Conservation (phyloP, 208 protist genomes). For the Leishmania lainsoni region DNA sequence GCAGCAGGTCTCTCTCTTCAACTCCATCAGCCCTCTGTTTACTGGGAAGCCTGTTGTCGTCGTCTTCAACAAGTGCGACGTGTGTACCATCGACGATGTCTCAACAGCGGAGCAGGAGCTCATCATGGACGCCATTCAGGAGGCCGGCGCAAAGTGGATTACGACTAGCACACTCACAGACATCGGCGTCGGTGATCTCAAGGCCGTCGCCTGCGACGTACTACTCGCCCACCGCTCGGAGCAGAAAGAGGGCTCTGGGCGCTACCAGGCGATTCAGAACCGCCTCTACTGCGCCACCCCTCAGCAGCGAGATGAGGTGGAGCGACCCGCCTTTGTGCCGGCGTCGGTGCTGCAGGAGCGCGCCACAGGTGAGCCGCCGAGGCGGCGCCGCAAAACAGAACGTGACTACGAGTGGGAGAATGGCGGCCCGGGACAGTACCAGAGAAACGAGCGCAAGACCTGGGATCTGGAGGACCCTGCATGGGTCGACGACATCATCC, state of each 20-base stretch:
- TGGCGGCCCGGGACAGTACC: slow-evolving; percentile 94
- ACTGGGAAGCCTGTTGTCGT: slow-evolving; percentile 99
- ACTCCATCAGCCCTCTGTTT: slow-evolving; percentile 99
- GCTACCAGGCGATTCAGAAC: slow-evolving; percentile 92
- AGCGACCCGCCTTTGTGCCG: slow-evolving; percentile 80
- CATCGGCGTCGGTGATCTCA: slow-evolving; percentile 92
- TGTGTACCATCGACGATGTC: slow-evolving; percentile 93
- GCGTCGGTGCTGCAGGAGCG: slow-evolving; percentile 63
- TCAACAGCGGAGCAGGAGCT: slow-evolving; percentile 81
- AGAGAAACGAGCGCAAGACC: slow-evolving; percentile 85
- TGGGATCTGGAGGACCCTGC: slow-evolving; percentile 94
- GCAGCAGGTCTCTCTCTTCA: slow-evolving; percentile 98
- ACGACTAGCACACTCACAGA: slow-evolving; percentile 96
- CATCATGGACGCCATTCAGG: slow-evolving; percentile 85
- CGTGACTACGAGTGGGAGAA: slow-evolving; percentile 93
- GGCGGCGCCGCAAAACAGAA: slow-evolving; percentile 82
- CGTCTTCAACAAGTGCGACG: slow-evolving; percentile 99
- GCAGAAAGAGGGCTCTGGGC: slow-evolving; percentile 93
- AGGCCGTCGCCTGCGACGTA: slow-evolving; percentile 94
- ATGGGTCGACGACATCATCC: slow-evolving; percentile 98
- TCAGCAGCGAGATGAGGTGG: slow-evolving; percentile 88
- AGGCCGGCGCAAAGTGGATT: slow-evolving; percentile 87
- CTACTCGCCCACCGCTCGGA: slow-evolving; percentile 95
- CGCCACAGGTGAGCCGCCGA: slow-evolving; percentile 33
- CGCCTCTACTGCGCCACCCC: slow-evolving; percentile 91